phyloP scores from a whole-genome alignment of 768 basidiomycete species.

The Russula olivacea region DNA sequence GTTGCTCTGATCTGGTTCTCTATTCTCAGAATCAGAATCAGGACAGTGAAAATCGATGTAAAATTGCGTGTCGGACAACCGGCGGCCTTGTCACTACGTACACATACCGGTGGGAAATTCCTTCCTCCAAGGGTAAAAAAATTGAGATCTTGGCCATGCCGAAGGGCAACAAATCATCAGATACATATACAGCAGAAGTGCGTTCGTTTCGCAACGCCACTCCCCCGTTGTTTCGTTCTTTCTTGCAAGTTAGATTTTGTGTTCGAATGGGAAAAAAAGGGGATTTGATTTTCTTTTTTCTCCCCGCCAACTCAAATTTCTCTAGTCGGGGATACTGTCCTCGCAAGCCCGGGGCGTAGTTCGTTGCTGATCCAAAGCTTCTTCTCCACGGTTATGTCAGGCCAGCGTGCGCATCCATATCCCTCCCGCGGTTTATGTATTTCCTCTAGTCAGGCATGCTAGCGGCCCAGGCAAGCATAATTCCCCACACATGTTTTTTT shows the following conservation, averaged over 20 bases:
- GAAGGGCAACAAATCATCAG: background rate
- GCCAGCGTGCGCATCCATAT: background rate
- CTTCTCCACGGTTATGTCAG: background rate
- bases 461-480: background rate
- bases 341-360: background rate
- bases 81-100: no score
- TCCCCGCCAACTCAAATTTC: background rate
- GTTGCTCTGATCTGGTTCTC: no score
- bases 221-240: background rate
- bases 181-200: background rate
- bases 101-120: background rate
- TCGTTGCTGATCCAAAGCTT: background rate
- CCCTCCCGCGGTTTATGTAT: background rate
- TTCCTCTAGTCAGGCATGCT: background rate
- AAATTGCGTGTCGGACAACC: no score
- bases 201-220: conserved; percentile 15
- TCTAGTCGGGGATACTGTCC: background rate
- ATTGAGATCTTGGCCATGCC: background rate
- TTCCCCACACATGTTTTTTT: background rate
- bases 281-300: background rate
- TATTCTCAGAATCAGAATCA: no score
- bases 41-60: no score
- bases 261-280: background rate
- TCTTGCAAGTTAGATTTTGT: background rate
- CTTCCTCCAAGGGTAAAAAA: conserved; percentile 1